Conservation (phyloP, 176 grass and related monocot genomes). For the Eragrostis curvula region DNA sequence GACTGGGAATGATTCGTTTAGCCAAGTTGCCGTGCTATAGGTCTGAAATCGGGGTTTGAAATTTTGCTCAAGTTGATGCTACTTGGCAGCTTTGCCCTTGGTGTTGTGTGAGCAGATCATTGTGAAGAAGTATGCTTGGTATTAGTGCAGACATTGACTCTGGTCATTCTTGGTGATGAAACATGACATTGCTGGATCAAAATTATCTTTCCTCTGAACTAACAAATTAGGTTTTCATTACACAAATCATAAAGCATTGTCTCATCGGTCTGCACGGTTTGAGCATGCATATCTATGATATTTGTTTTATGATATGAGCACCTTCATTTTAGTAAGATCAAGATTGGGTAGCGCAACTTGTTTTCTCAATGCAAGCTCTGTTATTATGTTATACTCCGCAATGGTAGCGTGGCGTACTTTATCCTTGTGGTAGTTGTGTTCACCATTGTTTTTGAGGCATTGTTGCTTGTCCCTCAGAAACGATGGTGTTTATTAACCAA, state of each 20-base stretch:
- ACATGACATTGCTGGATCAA: background rate
- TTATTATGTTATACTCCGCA: background rate
- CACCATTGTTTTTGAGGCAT: background rate
- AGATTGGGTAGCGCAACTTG: background rate
- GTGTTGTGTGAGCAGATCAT: background rate
- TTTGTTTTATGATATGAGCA: background rate
- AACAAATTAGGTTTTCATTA: background rate
- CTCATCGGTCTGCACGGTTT: too few relatives aligned
- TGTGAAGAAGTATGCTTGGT: background rate
- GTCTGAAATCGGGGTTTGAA: background rate
- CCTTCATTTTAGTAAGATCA: background rate
- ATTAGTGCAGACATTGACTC: background rate
- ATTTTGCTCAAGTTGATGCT: background rate
- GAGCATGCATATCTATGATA: slow-evolving; percentile 11
- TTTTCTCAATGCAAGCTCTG: background rate
- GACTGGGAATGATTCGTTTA: background rate
- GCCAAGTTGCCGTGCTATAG: background rate
- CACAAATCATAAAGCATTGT: background rate
- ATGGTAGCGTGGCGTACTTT: background rate
- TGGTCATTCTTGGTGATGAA: background rate
- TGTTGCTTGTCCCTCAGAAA: too few relatives aligned
- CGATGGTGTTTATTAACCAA: background rate
- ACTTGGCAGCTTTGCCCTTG: background rate
- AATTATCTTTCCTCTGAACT: background rate
- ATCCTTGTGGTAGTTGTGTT: background rate